Base-by-base conservation (phyloP, 345 rosid genomes). In the Syzygium oleosum region DNA sequence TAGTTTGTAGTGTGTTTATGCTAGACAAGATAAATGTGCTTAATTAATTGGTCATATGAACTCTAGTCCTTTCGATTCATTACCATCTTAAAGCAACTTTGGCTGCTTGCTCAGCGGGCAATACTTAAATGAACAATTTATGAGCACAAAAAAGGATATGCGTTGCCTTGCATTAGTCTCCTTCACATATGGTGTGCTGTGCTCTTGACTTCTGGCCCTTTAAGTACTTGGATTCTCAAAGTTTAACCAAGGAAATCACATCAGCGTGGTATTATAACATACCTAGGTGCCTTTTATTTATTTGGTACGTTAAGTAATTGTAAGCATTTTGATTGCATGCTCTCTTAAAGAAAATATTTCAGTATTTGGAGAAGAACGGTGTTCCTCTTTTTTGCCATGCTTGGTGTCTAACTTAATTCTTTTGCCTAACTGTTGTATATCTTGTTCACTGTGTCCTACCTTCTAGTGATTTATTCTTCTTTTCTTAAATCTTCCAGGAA, bases 401-500 rank as follows among this genome's bases (percentile, higher is more conserved):
- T 73, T 68, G 43, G 79, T 68, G 46, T 68, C 6, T 68, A 31
- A 21, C 23, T 34, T 23, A 68, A 34, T 34, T 34, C 13, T 34
- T 34, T 34, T 73, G 80, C 80, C 80, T 19, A 34, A 73, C 80
- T 34, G 80, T 73, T 34, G 49, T 9, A 19, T 73, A 34, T 34
- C 46, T 38, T 11, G 12, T 73, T 73, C 49, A 38, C 7, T 1
- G 83, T 41, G 49, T 73, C 83, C 83, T 73, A 73, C 83, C 83
- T 38, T 73, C 25, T 38, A 73, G 83, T 34, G 49, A 73, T 19
- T 38, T 73, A 34, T 38, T 73, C 49, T 85, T 53, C 17, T 15
- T 85, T 41, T 46, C 46, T 90, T 51, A 31, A 63, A 88, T 89
- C 77, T 91, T 86, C 85, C 91, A 97, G 98, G 93, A 91, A 88